Percentiles rank a stretch among this genome's conserved stretches.
Evolutionary conservation across 306 rosid species (phyloP).

Genomic region (Prunus kanzakura): DNA sequence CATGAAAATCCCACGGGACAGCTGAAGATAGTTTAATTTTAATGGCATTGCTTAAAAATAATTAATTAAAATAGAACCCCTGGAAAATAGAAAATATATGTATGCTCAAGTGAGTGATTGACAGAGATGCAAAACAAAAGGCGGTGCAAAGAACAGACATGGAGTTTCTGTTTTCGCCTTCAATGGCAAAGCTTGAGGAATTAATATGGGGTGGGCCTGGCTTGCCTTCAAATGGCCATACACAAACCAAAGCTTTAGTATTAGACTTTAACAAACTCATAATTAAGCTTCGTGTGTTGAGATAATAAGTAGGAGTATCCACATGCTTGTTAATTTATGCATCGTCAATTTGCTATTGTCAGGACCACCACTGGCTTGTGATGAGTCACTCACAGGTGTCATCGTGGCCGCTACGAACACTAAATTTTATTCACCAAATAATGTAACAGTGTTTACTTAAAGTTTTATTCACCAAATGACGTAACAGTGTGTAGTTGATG

Average conservation of each 20-base stretch:
- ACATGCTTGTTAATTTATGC: slow-evolving; percentile 5
- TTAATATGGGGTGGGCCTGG: slow-evolving; percentile 24
- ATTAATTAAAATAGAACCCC: neutral
- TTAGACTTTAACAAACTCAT: slow-evolving; percentile 31
- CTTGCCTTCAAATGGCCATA: slow-evolving; percentile 21
- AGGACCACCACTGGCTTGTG: slow-evolving; percentile 26
- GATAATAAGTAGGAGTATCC: slow-evolving; percentile 3
- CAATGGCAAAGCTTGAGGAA: slow-evolving; percentile 5
- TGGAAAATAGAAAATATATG: neutral
- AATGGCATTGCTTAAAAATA: neutral
- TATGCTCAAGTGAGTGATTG: neutral
- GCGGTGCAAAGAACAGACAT: neutral
- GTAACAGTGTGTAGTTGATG: too few relatives aligned
- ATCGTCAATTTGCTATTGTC: neutral
- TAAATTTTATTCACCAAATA: too few relatives aligned
- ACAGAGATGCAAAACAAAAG: slow-evolving; percentile 9
- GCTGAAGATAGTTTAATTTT: neutral
- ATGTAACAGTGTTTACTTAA: too few relatives aligned
- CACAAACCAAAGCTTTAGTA: slow-evolving; percentile 8
- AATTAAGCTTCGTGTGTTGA: slow-evolving; percentile 17
- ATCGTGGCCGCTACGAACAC: neutral
- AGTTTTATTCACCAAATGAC: too few relatives aligned
- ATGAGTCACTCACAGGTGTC: slow-evolving; percentile 23
- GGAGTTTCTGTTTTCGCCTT: neutral
- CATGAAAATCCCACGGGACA: neutral